Percentiles rank a stretch among this genome's conserved stretches.
Evolutionary conservation across 164 flowering plant genomes (phyloP).

Genomic region (Paratinospora sagittata): DNA sequence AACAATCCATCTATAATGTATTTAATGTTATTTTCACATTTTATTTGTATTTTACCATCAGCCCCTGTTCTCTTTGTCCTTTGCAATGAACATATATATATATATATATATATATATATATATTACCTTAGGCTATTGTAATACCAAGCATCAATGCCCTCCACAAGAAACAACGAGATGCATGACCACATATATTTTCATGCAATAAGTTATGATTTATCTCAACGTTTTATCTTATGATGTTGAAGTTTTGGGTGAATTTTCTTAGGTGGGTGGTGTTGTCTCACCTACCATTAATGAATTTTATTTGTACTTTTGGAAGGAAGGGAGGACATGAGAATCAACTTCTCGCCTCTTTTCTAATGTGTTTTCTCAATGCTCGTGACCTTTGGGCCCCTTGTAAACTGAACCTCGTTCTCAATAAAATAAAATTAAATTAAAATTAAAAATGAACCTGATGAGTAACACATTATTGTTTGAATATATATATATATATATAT

Average conservation of each 20-base stretch:
- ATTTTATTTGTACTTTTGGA: neutral
- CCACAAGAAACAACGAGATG: neutral
- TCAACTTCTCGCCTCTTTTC: neutral
- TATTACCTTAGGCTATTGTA: neutral
- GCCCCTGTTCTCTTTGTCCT: neutral
- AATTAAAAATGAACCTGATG: neutral
- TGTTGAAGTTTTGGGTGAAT: neutral
- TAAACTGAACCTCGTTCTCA: too few species aligned
- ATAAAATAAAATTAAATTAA: too few species aligned
- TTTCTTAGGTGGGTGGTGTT: neutral
- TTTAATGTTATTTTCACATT: neutral
- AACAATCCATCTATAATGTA: neutral
- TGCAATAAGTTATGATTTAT: neutral
- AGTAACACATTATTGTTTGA: too few species aligned
- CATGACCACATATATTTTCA: neutral
- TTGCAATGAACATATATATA: neutral
- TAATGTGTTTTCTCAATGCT: neutral
- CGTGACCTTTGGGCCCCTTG: conserved; percentile 4
- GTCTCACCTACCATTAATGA: neutral
- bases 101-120: too few species aligned
- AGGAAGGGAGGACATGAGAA: neutral
- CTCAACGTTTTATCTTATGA: neutral
- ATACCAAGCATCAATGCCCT: neutral
- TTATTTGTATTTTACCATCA: neutral
- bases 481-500: too few species aligned